Conservation (phyloP, 441 rosid species). For the Erodium moschatum region DNA sequence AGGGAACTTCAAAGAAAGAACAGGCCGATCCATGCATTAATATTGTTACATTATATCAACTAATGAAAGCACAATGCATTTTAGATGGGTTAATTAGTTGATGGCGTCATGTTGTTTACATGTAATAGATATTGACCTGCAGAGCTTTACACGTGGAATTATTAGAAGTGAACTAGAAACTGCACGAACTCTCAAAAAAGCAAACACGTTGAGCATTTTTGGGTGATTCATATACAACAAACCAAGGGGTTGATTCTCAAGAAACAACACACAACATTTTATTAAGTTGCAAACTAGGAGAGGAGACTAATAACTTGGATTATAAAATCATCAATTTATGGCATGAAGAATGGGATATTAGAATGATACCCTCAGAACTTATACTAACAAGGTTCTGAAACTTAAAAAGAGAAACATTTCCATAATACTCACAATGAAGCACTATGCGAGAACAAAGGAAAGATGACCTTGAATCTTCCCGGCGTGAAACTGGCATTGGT, state of each 20-base stretch:
- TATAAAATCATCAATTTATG: too few relatives aligned
- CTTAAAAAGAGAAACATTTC: background rate
- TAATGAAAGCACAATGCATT: background rate
- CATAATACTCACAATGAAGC: background rate
- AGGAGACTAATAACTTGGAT: too few relatives aligned
- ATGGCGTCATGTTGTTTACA: background rate
- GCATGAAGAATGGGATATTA: background rate
- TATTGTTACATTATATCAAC: background rate
- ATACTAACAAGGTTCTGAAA: background rate
- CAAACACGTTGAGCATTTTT: background rate
- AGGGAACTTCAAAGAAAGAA: background rate
- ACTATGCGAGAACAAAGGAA: too few relatives aligned
- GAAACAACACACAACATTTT: background rate
- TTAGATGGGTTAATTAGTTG: background rate
- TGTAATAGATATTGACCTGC: background rate
- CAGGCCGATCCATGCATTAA: background rate
- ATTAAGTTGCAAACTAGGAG: background rate
- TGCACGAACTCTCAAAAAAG: too few relatives aligned
- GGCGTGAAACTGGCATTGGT: too few relatives aligned
- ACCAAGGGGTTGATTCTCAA: background rate
- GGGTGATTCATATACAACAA: background rate
- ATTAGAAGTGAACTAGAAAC: too few relatives aligned
- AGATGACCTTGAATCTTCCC: too few relatives aligned
- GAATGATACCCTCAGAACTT: background rate
- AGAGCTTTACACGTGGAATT: background rate